A percentile compares a stretch with the other conserved stretches of the same genome.
phyloP scores from a whole-genome alignment of 495 filamentous ascomycete genomes.

The Rusavskia elegans region DNA sequence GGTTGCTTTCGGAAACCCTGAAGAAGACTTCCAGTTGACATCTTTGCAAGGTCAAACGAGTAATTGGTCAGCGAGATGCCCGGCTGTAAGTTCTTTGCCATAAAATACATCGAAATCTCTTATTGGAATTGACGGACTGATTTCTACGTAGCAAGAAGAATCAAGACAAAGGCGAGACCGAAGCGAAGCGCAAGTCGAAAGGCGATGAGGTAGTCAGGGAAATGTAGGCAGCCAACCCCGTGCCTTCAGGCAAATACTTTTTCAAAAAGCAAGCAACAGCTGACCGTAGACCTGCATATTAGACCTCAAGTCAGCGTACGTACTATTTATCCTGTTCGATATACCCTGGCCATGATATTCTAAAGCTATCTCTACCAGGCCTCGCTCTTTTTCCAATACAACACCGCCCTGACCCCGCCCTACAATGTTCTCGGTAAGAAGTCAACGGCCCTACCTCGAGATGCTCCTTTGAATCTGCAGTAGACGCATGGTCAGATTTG shows the following conservation, averaged over 20 bases:
- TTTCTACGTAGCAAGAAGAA: conserved; percentile 27
- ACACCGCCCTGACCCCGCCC: conserved; percentile 78
- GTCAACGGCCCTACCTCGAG: too few relatives aligned
- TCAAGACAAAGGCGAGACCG: conserved; percentile 29
- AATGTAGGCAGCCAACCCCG: conserved; percentile 34
- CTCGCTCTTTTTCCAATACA: conserved; percentile 87
- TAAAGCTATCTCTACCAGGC: conserved; percentile 13
- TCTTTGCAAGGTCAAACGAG: conserved; percentile 21
- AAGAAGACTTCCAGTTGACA: neutral
- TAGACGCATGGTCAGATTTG: too few relatives aligned
- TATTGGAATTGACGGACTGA: neutral
- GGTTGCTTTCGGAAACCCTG: neutral
- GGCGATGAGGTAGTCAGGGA: conserved; percentile 44
- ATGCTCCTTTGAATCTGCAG: too few relatives aligned
- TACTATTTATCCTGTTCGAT: neutral
- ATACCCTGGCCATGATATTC: too few relatives aligned
- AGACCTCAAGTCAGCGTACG: conserved; percentile 27
- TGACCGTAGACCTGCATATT: neutral
- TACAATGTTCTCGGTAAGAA: conserved; percentile 47
- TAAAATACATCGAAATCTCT: neutral
- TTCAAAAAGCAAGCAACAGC: neutral
- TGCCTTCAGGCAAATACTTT: neutral
- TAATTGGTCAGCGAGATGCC: conserved; percentile 33
- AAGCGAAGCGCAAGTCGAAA: conserved; percentile 37
- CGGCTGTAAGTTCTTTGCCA: conserved; percentile 19